Conservation (phyloP, 1,284 basidiomycete genomes). For the Abortiporus biennis region DNA sequence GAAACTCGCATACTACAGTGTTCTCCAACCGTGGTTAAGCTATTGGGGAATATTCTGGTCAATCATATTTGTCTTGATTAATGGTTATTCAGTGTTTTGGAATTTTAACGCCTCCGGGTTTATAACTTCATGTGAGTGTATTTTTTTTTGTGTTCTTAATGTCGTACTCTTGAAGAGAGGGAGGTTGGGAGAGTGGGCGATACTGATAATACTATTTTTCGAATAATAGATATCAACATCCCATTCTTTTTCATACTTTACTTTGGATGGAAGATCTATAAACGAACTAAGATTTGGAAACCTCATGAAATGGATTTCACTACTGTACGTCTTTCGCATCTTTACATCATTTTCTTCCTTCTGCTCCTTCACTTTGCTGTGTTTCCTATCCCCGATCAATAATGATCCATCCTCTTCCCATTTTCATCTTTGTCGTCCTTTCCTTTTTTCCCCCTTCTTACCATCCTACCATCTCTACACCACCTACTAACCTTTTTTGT, state of each 20-base stretch:
- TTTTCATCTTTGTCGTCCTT: too few species aligned
- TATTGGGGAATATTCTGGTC: constrained; percentile 35
- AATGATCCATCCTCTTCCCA: too few species aligned
- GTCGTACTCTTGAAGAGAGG: constrained; percentile 24
- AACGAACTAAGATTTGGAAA: constrained; percentile 45
- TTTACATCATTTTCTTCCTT: too few species aligned
- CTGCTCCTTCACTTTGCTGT: too few species aligned
- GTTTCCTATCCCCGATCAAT: too few species aligned
- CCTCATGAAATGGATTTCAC: constrained; percentile 56
- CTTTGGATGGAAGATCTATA: constrained; percentile 46
- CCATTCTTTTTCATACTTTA: constrained; percentile 45
- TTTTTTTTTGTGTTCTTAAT: not conserved
- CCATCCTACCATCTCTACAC: too few species aligned
- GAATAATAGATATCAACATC: constrained; percentile 32
- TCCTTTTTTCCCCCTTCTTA: too few species aligned
- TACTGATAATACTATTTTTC: constrained; percentile 34
- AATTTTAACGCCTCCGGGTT: constrained; percentile 53
- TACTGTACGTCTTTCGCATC: constrained; percentile 32
- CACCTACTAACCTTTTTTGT: not conserved
- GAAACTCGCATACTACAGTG: constrained; percentile 47
- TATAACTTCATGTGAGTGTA: constrained; percentile 53
- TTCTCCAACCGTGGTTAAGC: constrained; percentile 34
- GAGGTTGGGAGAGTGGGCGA: constrained; percentile 58
- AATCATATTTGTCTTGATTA: constrained; percentile 34
- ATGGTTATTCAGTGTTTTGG: constrained; percentile 30